phyloP scores from a whole-genome alignment of 1,284 basidiomycete species.

The Austroboletus sp. region DNA sequence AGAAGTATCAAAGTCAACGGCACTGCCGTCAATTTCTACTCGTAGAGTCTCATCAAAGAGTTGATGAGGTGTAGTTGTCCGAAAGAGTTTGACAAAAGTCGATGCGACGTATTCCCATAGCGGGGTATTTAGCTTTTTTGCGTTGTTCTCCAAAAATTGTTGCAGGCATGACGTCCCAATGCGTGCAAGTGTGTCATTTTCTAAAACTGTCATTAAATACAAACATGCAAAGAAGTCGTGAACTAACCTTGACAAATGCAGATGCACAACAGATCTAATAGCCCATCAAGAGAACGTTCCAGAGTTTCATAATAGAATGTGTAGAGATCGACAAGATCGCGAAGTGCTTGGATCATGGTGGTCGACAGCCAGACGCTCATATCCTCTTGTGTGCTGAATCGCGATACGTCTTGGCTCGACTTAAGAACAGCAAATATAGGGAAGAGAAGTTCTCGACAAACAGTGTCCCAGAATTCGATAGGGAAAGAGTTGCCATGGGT shows the following conservation, averaged over 20 bases:
- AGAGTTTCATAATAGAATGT: constrained; percentile 93
- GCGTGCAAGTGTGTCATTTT: constrained; percentile 95
- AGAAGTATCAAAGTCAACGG: constrained; percentile 50
- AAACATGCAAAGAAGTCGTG: not conserved
- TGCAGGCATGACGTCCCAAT: constrained; percentile 98
- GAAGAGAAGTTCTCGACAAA: constrained; percentile 94
- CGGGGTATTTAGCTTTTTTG: constrained; percentile 75
- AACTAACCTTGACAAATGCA: constrained; percentile 96
- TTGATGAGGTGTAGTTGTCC: constrained; percentile 95
- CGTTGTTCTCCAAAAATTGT: constrained; percentile 91
- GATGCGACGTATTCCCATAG: constrained; percentile 92
- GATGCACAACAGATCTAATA: constrained; percentile 88
- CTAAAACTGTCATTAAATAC: constrained; percentile 39
- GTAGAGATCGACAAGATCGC: constrained; percentile 93
- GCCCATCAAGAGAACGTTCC: constrained; percentile 83
- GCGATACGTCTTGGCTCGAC: constrained; percentile 82
- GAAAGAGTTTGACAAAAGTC: constrained; percentile 92
- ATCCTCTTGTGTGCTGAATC: constrained; percentile 94
- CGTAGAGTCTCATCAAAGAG: constrained; percentile 88
- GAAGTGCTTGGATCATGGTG: constrained; percentile 96
- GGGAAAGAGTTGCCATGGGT: constrained; percentile 83
- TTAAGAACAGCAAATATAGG: constrained; percentile 97
- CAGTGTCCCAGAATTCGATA: constrained; percentile 95
- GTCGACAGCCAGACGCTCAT: constrained; percentile 99
- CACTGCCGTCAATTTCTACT: constrained; percentile 65